These are phyloP conservation scores for Lactuca saligna DNA, from an alignment of 129 eudicot genomes.

Conservation along the genomic window DNA sequence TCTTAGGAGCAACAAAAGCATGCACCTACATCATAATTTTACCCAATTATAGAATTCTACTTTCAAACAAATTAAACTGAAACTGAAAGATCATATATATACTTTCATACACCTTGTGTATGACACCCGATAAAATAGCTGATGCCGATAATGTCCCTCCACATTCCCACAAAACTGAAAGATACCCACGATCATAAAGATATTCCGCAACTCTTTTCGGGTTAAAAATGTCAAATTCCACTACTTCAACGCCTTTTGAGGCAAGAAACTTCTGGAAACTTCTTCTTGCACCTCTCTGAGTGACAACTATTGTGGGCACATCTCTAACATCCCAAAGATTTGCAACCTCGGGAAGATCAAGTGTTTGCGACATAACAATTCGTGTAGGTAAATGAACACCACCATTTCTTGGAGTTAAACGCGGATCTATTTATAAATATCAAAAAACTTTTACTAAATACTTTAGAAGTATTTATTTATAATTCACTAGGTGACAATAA, in stretches of 20 bases:
- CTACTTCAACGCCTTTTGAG: constrained; percentile 93
- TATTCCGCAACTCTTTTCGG: constrained; percentile 73
- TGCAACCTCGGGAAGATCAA: constrained; percentile 92
- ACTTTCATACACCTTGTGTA: constrained; percentile 52
- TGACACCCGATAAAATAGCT: constrained; percentile 85
- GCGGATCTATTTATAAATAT: constrained; percentile 60
- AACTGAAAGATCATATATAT: too few species aligned
- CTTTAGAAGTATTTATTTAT: constrained; percentile 20
- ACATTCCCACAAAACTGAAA: constrained; percentile 94
- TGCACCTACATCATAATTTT: constrained; percentile 31
- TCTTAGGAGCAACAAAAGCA: constrained; percentile 98
- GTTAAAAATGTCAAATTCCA: constrained; percentile 83
- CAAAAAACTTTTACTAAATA: constrained; percentile 7
- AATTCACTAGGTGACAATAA: constrained; percentile 19
- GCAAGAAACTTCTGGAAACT: constrained; percentile 93
- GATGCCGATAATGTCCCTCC: constrained; percentile 95
- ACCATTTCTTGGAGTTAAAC: constrained; percentile 88
- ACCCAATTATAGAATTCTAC: too few species aligned
- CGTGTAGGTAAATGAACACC: constrained; percentile 78
- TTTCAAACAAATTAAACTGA: too few species aligned
- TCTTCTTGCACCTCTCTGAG: constrained; percentile 88
- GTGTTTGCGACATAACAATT: constrained; percentile 89
- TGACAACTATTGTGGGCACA: constrained; percentile 79
- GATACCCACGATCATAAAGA: constrained; percentile 89
- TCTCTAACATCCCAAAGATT: constrained; percentile 87